Percentiles rank a stretch among this genome's conserved stretches.
Conservation (phyloP, 192 early-diverging fungal species). For the Spizellomyces punctatus region DNA sequence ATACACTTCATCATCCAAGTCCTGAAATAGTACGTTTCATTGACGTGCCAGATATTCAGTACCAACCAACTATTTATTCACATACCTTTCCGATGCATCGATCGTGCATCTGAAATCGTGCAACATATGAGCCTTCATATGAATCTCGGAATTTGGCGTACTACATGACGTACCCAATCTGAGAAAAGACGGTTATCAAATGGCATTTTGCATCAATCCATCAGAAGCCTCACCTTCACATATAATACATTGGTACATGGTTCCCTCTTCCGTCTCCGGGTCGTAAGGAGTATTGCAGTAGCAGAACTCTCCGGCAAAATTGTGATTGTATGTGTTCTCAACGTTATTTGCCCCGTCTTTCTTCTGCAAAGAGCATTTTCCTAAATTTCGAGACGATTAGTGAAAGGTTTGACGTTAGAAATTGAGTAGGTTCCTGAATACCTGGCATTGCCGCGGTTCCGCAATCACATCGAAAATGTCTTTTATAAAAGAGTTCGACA, state of each 20-base stretch:
- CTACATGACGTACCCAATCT: constrained; percentile 22
- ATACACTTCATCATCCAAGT: constrained; percentile 54
- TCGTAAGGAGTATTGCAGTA: constrained; percentile 81
- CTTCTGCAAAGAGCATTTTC: constrained; percentile 23
- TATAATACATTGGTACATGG: constrained; percentile 83
- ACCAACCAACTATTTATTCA: too few relatives aligned
- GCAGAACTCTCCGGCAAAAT: constrained; percentile 84
- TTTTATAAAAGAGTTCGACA: constrained; percentile 83
- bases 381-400: neutral
- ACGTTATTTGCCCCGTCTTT: constrained; percentile 52
- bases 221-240: constrained; percentile 84
- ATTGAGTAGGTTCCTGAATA: neutral
- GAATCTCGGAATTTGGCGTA: neutral
- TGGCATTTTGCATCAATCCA: neutral
- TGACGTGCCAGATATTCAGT: neutral
- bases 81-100: constrained; percentile 23
- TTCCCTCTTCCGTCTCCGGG: constrained; percentile 65
- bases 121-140: constrained; percentile 32
- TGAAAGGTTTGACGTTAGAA: neutral
- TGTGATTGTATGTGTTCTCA: constrained; percentile 81
- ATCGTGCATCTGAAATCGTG: constrained; percentile 33
- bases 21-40: neutral
- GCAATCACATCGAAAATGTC: constrained; percentile 88
- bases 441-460: constrained; percentile 57
- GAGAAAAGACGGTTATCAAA: neutral